Evolutionary conservation across 2,329 filamentous ascomycete genomes (phyloP).

Genomic region (Metarhizium humberi): DNA sequence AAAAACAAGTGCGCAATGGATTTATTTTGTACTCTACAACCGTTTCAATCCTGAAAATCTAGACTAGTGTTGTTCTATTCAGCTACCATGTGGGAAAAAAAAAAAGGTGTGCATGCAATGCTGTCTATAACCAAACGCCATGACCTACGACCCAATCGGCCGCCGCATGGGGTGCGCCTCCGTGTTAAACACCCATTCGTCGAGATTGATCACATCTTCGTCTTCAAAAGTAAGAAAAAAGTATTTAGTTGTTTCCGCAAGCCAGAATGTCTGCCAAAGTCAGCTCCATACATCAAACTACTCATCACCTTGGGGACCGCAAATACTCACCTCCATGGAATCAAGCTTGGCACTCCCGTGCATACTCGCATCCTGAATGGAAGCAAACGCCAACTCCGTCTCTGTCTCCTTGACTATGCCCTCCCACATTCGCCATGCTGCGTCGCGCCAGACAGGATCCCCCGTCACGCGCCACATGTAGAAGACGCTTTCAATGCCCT

Average conservation of each 20-base stretch:
- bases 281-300: not conserved
- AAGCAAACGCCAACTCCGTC: conserved; percentile 33
- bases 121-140: not conserved
- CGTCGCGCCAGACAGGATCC: conserved; percentile 31
- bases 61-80: too few relatives aligned
- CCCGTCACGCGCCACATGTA: conserved; percentile 43
- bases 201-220: conserved; percentile 52
- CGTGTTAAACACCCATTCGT: conserved; percentile 59
- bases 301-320: not conserved
- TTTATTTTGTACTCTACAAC: too few relatives aligned
- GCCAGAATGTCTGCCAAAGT: conserved; percentile 50
- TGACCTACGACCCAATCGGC: conserved; percentile 13
- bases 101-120: not conserved
- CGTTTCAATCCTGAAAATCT: too few relatives aligned
- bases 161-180: conserved; percentile 42
- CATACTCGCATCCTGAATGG: conserved; percentile 26
- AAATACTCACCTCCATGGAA: conserved; percentile 47
- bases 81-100: not conserved
- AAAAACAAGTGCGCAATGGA: too few relatives aligned
- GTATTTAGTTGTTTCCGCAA: conserved; percentile 70
- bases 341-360: conserved; percentile 34
- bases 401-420: conserved; percentile 31
- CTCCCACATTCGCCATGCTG: conserved; percentile 40
- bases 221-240: conserved; percentile 66
- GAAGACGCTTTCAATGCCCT: conserved; percentile 44